phyloP scores from a whole-genome alignment of 2,329 filamentous ascomycete genomes.

The Polychaeton citri region DNA sequence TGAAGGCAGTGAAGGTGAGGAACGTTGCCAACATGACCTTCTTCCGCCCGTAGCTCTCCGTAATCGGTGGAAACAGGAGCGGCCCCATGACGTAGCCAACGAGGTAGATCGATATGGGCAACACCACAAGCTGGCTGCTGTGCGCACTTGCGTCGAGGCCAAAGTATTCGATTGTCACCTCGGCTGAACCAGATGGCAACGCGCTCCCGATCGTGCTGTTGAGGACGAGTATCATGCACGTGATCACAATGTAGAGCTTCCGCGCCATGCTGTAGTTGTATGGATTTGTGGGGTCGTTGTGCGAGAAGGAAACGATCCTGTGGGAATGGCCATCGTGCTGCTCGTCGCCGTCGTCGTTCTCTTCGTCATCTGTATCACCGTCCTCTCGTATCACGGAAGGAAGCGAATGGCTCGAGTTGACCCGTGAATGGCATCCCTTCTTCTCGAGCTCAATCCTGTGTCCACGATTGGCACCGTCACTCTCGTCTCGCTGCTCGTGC shows the following conservation, averaged over 20 bases:
- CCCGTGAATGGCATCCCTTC: no score
- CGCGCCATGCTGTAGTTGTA: slow-evolving; percentile 30
- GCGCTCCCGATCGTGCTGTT: slow-evolving; percentile 56
- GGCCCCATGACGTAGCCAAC: slow-evolving; percentile 35
- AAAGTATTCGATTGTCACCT: slow-evolving; percentile 46
- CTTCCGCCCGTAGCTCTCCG: slow-evolving; percentile 33
- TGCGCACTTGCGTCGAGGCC: slow-evolving; percentile 32
- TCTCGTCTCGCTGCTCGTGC: no score
- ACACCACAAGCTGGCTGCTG: slow-evolving; percentile 20
- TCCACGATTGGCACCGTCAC: no score
- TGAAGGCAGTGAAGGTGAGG: slow-evolving; percentile 31
- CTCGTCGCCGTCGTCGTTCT: neutral
- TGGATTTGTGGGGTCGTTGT: slow-evolving; percentile 27
- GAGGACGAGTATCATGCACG: slow-evolving; percentile 46
- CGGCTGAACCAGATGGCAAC: slow-evolving; percentile 50
- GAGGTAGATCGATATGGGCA: slow-evolving; percentile 38
- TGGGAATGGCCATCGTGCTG: neutral
- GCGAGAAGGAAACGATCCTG: slow-evolving; percentile 24
- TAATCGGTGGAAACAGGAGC: slow-evolving; percentile 24
- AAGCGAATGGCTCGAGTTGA: no score
- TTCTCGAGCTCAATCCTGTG: no score
- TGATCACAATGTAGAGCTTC: slow-evolving; percentile 42
- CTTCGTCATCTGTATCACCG: no score
- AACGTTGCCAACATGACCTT: slow-evolving; percentile 39
- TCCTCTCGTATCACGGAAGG: no score